Base-by-base conservation (phyloP, 768 basidiomycete genomes). In the Suillus cothurnatus region DNA sequence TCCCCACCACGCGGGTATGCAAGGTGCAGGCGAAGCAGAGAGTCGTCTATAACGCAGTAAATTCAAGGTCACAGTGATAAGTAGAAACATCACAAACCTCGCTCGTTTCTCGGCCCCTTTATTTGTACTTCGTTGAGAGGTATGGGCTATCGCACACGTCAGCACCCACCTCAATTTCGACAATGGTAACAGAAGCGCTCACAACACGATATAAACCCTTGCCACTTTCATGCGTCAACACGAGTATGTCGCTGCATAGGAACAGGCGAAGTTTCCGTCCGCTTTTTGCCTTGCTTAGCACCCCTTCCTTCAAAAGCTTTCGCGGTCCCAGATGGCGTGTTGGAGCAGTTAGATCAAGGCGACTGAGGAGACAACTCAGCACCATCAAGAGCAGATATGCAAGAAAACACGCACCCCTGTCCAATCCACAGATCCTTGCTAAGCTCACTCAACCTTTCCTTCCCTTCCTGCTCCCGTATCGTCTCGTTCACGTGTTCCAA, bases 341-440 rank as follows among this genome's bases (percentile, higher is more conserved):
- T 0, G 93, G 91, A 0, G 91, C 93, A 0, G 94, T 95, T n/a
- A 98, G 79, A 73, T 98, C 95, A 26, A 97, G 86, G 21, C 91
- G 88, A 6, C 89, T 90, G 63, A 8, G 26, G 2, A 32, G 34
- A 71, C 71, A 41, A 53, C 73, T 49, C 72, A 78, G 12, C 31
- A 34, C 61, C 49, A 36, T 50, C 17, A 43, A 32, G 14, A 23
- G 47, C 62, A 58, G 19, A 19, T n/a, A 23, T 19, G 34, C 4
- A 3, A 1, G 66, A 43, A 15, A 38, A n/a, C 15, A 72, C 87
- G 69, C 62, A 92, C 92, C 88, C 93, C 78, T 93, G 85, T 3
- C 94, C 94, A 65, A 98, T 89, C 90, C 92, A 95, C 6, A 99
- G 80, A 71, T 92, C 80, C 64, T 91, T 86, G 19, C 92, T 94